Evolutionary conservation across 148 eudicot species (phyloP), one percentile per base, ranked within the genome.

Genomic region (Camellia lanceoleosa): DNA sequence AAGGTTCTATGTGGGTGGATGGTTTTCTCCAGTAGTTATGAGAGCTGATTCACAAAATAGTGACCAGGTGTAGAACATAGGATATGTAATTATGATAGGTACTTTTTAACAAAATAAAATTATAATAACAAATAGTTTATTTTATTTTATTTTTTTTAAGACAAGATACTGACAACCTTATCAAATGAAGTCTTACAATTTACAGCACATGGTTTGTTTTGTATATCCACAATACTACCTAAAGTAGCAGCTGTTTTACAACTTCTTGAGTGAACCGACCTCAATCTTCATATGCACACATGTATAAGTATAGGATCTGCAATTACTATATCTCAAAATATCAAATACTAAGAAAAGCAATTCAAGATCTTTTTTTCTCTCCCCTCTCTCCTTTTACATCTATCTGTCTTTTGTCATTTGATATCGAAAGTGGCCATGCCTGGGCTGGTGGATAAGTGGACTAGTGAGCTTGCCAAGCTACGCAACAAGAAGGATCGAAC

Each of bases 401-500:
- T 43, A 41, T 49, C 68, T 47, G 30, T 9, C n/a, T 23, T 11
- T 47, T 47, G 51, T 47, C 6, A 47, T 47, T 47, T 47, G 51
- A 47, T 47, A 47, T 47, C 1, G 51, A 47, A 47, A 6, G 51
- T 47, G 51, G 6, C 4, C 51, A 47, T 47, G 51, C 18, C 15
- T 70, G 73, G 56, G 30, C 80, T 86, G 42, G 77, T 85, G 20
- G 88, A 85, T 76, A 83, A 74, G 15, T 89, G 91, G 89, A 86
- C 82, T 20, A 62, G 70, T 54, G 86, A 88, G 80, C 43, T 74
- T 4, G 70, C 85, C 80, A 87, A 78, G 86, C 82, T 81, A 65
- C 67, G 74, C 62, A 61, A 82, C 23, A 23, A 23, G n/a, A 78
- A 81, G 76, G 87, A 66, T 52, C 64, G 74, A n/a, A 42, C 63